A percentile compares a stretch with the other conserved stretches of the same genome.
These are phyloP conservation scores for Phytophthora citrophthora DNA, from an alignment of 352 stramenopile genomes.

Conservation along the genomic window DNA sequence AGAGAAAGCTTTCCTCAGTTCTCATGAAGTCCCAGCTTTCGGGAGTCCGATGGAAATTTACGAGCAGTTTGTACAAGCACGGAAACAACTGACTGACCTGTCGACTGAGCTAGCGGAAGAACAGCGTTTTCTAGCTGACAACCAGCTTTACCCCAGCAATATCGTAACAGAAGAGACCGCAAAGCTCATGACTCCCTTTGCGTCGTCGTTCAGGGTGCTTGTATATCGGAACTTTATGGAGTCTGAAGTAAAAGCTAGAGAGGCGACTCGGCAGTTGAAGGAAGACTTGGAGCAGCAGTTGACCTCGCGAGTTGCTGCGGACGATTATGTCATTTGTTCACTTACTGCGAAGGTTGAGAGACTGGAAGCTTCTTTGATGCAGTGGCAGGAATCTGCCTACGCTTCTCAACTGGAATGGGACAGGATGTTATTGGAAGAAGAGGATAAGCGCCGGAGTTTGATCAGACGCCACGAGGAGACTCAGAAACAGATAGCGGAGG, in stretches of 20 bases:
- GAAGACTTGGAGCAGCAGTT: constrained; percentile 32
- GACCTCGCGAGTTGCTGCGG: constrained; percentile 2
- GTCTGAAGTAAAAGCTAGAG: constrained; percentile 12
- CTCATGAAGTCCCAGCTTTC: constrained; percentile 29
- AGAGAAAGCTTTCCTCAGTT: constrained; percentile 41
- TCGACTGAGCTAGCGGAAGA: constrained; percentile 17
- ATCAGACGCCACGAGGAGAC: constrained; percentile 17
- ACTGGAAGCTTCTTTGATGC: constrained; percentile 34
- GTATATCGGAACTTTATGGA: constrained; percentile 27
- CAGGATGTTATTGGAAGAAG: constrained; percentile 25
- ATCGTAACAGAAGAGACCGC: constrained; percentile 6
- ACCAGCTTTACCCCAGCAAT: constrained; percentile 23
- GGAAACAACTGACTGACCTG: constrained; percentile 21
- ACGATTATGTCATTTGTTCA: constrained; percentile 8
- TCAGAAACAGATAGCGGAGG: constrained; percentile 16
- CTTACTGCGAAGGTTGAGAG: constrained; percentile 25
- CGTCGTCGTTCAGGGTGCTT: constrained; percentile 21
- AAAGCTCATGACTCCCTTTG: constrained; percentile 18
- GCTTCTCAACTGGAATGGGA: constrained; percentile 31
- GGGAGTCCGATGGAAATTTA: constrained; percentile 27
- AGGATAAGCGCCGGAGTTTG: constrained; percentile 33
- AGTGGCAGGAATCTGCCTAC: constrained; percentile 28
- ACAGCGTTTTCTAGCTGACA: constrained; percentile 22
- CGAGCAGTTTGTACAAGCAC: constrained; percentile 30
- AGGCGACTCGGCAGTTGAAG: constrained; percentile 8